Conservation (phyloP, 2,329 filamentous ascomycete genomes). For the Fusarium vanettenii region DNA sequence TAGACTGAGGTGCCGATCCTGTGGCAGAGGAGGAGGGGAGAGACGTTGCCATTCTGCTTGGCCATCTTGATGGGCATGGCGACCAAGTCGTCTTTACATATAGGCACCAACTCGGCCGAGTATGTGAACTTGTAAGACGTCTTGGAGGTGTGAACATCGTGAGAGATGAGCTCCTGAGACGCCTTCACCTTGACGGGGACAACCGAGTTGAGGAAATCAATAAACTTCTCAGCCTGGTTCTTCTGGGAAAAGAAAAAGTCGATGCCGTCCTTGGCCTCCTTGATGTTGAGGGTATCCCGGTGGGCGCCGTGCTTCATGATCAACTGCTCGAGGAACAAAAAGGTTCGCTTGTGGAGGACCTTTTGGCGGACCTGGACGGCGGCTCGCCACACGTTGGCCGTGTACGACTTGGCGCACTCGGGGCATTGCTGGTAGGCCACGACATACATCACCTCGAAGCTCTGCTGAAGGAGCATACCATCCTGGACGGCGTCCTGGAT, state of each 20-base stretch:
- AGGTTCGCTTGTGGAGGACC: conserved; percentile 89
- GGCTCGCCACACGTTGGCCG: conserved; percentile 94
- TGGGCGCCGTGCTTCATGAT: conserved; percentile 95
- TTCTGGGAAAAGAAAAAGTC: conserved; percentile 94
- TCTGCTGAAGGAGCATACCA: conserved; percentile 83
- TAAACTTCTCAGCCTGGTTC: conserved; percentile 92
- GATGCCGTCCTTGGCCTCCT: conserved; percentile 93
- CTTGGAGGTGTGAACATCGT: conserved; percentile 89
- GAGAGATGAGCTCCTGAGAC: conserved; percentile 85
- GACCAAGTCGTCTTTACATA: conserved; percentile 98
- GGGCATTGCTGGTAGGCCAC: conserved; percentile 94
- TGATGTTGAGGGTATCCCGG: conserved; percentile 96
- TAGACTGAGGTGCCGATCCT: conserved; percentile 91
- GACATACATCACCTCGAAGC: conserved; percentile 93
- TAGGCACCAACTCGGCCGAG: conserved; percentile 88
- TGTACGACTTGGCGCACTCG: conserved; percentile 95
- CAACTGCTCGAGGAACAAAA: conserved; percentile 84
- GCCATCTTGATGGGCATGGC: conserved; percentile 90
- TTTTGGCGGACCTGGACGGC: conserved; percentile 96
- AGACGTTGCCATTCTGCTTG: conserved; percentile 88
- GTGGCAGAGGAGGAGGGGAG: conserved; percentile 86
- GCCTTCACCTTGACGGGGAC: conserved; percentile 83
- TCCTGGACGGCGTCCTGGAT: conserved; percentile 78
- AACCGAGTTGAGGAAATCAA: conserved; percentile 89
- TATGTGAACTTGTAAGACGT: conserved; percentile 96